Conservation (phyloP, 2,329 filamentous ascomycete species). For the Cladosporium halotolerans region DNA sequence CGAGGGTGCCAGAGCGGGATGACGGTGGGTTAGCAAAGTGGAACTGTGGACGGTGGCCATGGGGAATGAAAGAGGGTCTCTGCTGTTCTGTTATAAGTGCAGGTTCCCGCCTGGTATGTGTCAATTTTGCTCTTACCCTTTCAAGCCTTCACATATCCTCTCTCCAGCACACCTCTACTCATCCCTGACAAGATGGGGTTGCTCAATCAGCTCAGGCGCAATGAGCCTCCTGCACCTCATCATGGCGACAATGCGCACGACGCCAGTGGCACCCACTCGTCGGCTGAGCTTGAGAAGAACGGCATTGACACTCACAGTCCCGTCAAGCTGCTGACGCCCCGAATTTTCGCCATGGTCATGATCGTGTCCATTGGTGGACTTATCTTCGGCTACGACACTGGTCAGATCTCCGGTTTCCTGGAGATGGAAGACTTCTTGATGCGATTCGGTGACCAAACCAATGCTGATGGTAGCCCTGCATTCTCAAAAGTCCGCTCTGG, state of each 20-base stretch:
- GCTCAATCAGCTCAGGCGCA: conserved; percentile 3
- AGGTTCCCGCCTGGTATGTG: background rate
- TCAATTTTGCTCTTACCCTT: background rate
- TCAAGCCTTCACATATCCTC: background rate
- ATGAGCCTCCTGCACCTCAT: conserved; percentile 9
- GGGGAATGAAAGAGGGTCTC: conserved; percentile 1
- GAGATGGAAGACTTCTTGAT: conserved; percentile 51
- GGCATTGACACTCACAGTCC: background rate
- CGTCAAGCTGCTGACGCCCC: conserved; percentile 18
- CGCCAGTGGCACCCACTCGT: background rate
- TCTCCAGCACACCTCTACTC: background rate
- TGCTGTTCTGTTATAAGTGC: background rate
- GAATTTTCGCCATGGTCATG: conserved; percentile 29
- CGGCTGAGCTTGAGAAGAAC: conserved; percentile 2
- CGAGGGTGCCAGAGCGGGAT: conserved; percentile 5
- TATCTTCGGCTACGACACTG: conserved; percentile 45
- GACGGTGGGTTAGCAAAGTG: conserved; percentile 6
- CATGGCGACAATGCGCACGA: background rate
- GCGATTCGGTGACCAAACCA: conserved; percentile 45
- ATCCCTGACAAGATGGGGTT: background rate
- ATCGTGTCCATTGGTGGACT: conserved; percentile 34
- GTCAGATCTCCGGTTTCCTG: conserved; percentile 58
- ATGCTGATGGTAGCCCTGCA: conserved; percentile 13
- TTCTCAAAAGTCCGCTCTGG: conserved; percentile 58
- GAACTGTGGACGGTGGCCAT: conserved; percentile 3